Conservation (phyloP, 805 yeast genomes). For the Clavispora carvajalis region DNA sequence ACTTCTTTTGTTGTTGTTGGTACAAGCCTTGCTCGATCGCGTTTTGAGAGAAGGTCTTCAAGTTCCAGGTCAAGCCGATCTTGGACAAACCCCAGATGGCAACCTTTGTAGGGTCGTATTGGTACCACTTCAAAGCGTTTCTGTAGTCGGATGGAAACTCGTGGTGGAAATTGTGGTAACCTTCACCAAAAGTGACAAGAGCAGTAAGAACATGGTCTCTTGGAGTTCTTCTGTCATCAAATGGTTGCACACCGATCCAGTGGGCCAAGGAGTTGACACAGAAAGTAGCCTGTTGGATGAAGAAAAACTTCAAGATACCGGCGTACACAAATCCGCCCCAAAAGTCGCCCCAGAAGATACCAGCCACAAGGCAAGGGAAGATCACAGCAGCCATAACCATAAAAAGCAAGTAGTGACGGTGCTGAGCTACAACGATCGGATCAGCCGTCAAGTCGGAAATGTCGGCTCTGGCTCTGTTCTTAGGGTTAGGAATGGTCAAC, state of each 20-base stretch:
- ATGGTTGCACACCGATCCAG: slow-evolving; percentile 82
- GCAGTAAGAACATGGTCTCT: slow-evolving; percentile 80
- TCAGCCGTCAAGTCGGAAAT: slow-evolving; percentile 72
- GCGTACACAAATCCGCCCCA: slow-evolving; percentile 77
- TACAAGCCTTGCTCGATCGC: slow-evolving; percentile 78
- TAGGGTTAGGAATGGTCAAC: slow-evolving; percentile 75
- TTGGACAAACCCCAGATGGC: slow-evolving; percentile 54
- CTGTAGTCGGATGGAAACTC: slow-evolving; percentile 88
- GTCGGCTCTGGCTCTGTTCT: slow-evolving; percentile 75
- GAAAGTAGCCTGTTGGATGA: slow-evolving; percentile 81
- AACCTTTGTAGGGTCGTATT: slow-evolving; percentile 77
- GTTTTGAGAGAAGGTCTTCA: slow-evolving; percentile 71
- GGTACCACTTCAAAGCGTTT: slow-evolving; percentile 83
- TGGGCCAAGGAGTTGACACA: slow-evolving; percentile 84
- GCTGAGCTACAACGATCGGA: slow-evolving; percentile 77
- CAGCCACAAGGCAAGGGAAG: slow-evolving; percentile 49
- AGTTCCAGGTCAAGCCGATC: slow-evolving; percentile 65
- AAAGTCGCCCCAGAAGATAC: slow-evolving; percentile 25
- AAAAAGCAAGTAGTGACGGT: slow-evolving; percentile 64
- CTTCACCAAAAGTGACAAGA: slow-evolving; percentile 81
- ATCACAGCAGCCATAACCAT: slow-evolving; percentile 58
- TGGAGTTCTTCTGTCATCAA: slow-evolving; percentile 83
- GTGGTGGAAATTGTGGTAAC: slow-evolving; percentile 87
- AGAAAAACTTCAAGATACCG: slow-evolving; percentile 63
- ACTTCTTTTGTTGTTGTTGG: slow-evolving; percentile 79